Evolutionary conservation across 2,329 filamentous ascomycete species (phyloP).

Genomic region (Pseudocercospora musae): DNA sequence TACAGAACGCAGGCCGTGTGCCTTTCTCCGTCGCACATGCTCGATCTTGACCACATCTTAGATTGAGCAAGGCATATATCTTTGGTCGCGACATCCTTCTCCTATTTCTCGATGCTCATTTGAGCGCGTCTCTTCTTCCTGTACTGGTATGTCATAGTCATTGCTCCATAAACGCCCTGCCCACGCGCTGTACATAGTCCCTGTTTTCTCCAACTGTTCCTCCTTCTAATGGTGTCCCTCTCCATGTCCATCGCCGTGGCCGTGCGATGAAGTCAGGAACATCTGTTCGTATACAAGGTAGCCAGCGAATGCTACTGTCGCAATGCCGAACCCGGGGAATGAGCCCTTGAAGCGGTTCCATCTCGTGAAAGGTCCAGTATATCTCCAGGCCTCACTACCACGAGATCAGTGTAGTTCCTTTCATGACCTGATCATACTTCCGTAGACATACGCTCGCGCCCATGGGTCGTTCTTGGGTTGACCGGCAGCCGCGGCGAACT

Average conservation of each 20-base stretch:
- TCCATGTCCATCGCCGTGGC: slow-evolving; percentile 20
- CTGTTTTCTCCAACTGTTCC: background rate
- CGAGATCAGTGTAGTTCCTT: slow-evolving; percentile 5
- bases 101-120: background rate
- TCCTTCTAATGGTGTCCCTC: slow-evolving; percentile 24
- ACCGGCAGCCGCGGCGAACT: slow-evolving; percentile 70
- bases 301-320: slow-evolving; percentile 80
- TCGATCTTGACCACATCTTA: too few species aligned
- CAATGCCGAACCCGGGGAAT: slow-evolving; percentile 90
- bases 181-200: slow-evolving; percentile 17
- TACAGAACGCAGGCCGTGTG: too few species aligned
- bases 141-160: slow-evolving; percentile 1
- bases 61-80: too few species aligned
- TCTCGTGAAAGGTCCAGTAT: slow-evolving; percentile 81
- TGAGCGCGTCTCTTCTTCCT: background rate
- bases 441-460: slow-evolving; percentile 55
- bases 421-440: too few species aligned
- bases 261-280: slow-evolving; percentile 54
- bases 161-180: slow-evolving; percentile 14
- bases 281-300: slow-evolving; percentile 90
- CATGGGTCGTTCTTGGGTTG: slow-evolving; percentile 60
- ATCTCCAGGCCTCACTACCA: slow-evolving; percentile 87
- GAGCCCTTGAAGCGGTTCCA: slow-evolving; percentile 82
- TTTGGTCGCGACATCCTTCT: background rate
- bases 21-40: too few species aligned